Evolutionary conservation across 2,329 filamentous ascomycete species (phyloP).

Genomic region (Fusarium papillatum): DNA sequence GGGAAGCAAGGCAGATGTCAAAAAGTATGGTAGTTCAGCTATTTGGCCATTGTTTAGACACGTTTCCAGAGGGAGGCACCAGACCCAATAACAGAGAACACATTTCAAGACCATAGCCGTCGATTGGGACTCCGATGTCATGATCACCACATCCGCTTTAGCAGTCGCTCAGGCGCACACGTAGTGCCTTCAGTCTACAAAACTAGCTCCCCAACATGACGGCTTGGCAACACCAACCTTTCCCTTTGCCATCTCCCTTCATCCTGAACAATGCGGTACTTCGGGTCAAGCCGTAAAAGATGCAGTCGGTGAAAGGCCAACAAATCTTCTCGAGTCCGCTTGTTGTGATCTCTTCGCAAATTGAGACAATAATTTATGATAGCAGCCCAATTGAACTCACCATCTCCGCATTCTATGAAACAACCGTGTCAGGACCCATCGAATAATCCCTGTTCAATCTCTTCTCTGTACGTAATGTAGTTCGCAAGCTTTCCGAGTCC

Average conservation of each 20-base stretch:
- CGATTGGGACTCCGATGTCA: too few species aligned
- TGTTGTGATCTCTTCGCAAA: neutral
- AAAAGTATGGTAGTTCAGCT: neutral
- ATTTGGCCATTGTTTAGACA: neutral
- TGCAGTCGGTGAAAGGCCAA: accelerated
- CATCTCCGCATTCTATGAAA: neutral
- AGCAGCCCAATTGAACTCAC: too few species aligned
- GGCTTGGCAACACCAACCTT: too few species aligned
- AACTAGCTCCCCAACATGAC: neutral
- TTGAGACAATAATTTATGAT: neutral
- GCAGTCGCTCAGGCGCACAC: too few species aligned
- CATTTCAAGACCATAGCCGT: too few species aligned
- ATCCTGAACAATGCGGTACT: too few species aligned
- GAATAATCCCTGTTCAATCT: neutral
- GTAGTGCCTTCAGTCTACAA: neutral
- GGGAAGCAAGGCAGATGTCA: neutral
- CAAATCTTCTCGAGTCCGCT: neutral
- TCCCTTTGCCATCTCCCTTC: too few species aligned
- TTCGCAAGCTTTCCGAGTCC: neutral
- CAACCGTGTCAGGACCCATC: neutral
- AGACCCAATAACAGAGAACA: neutral
- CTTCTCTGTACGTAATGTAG: neutral
- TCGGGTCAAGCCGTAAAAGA: too few species aligned
- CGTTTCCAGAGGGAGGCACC: too few species aligned
- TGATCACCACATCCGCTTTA: too few species aligned